Base-by-base conservation (phyloP, 1,284 basidiomycete genomes). In the Marasmius tenuissimus region DNA sequence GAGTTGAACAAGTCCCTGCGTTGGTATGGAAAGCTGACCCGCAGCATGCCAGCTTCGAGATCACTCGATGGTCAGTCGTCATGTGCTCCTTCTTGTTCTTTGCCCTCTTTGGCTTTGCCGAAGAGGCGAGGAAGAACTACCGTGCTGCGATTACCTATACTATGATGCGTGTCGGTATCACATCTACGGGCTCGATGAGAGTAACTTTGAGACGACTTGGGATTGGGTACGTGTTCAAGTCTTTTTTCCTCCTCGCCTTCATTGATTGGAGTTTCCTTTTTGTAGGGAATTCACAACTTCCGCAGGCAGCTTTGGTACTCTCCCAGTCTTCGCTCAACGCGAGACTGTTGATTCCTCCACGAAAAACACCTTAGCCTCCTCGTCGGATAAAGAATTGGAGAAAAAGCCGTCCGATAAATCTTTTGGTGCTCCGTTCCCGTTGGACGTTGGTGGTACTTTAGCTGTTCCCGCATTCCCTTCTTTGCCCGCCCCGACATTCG, bases 281-380 rank as follows among this genome's bases (percentile, higher is more conserved):
- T 60, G 38, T 37, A 62, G 55, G 20, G 61, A 57, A 58, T 64
- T 58, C 12, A 58, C 58, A 4, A 65, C 63, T 22, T 67, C 70
- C 50, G 68, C 67, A 39, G 59, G 66, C 57, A 65, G 67, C 53
- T 65, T 63, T 58, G 65, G 70, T 1, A 64, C 67, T 40, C 65
- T 78, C 57, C 82, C 83, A 12, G 74, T 82, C 57, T 76, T 76
- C 60, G 74, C 84, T 52, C 75, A 76, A 50, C 72, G 72, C 33
- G 75, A 75, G 42, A 74, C 75, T 10, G 57, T 83, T n/a, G 70
- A 74, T 33, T 85, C 83, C 0, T 76, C 81, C 69, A 79, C 80
- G 14, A 72, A 77, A 60, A 67, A 79, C 14, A 14, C 2, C 58
- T 74, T 73, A 12, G 65, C 68, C 5, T 53, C 51, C 12, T 63